phyloP scores from a whole-genome alignment of 306 rosid species.

The Acacia crassicarpa region DNA sequence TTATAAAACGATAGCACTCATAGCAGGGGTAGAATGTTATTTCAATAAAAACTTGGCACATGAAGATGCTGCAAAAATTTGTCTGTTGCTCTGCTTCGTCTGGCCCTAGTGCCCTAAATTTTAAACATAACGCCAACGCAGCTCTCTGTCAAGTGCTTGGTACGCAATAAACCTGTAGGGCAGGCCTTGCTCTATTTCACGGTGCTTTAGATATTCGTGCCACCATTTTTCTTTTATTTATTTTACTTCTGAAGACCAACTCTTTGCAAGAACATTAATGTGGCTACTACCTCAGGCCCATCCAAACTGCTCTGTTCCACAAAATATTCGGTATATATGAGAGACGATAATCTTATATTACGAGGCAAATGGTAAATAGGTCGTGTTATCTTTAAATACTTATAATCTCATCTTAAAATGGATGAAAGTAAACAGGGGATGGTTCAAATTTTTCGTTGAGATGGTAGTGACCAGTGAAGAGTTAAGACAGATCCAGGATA shows the following conservation, averaged over 20 bases:
- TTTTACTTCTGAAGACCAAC: neutral
- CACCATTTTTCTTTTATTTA: neutral
- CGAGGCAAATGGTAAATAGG: neutral
- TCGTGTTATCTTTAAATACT: neutral
- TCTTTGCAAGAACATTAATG: neutral
- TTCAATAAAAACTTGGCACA: conserved; percentile 28
- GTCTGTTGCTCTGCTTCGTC: conserved; percentile 59
- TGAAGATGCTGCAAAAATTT: conserved; percentile 26
- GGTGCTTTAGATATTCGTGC: conserved; percentile 27
- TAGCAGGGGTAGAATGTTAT: neutral
- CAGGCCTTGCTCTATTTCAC: conserved; percentile 36
- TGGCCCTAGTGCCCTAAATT: conserved; percentile 12
- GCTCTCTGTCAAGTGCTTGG: conserved; percentile 29
- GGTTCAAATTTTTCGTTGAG: neutral
- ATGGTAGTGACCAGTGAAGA: neutral
- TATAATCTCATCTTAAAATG: neutral
- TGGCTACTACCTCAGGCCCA: neutral
- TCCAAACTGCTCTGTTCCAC: conserved; percentile 18
- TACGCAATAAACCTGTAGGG: conserved; percentile 41
- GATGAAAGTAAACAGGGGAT: neutral
- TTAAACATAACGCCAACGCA: conserved; percentile 25
- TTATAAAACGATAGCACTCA: conserved; percentile 11
- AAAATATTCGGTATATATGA: neutral
- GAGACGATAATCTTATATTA: neutral
- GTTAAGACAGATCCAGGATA: conserved; percentile 16